Conservation (phyloP, 495 filamentous ascomycete genomes). For the Penicillium canariense region DNA sequence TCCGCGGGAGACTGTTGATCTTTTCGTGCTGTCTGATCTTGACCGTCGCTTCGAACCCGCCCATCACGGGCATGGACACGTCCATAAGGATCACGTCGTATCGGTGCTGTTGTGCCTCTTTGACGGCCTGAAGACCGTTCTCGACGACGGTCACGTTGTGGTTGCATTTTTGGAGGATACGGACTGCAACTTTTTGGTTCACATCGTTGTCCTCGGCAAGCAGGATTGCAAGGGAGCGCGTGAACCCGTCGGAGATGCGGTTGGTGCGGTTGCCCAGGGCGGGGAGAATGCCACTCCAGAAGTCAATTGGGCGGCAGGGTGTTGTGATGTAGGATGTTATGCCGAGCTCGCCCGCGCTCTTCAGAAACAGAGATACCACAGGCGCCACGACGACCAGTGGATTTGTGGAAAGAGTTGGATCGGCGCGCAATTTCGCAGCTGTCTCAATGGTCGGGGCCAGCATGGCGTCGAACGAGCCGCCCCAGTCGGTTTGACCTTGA, state of each 20-base stretch:
- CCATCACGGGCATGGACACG: constrained; percentile 79
- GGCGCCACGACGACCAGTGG: constrained; percentile 87
- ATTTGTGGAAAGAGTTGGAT: constrained; percentile 84
- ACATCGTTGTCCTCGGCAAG: constrained; percentile 81
- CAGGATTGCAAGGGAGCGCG: constrained; percentile 84
- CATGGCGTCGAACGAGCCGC: constrained; percentile 76
- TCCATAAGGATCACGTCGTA: constrained; percentile 87
- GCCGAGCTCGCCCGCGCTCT: constrained; percentile 86
- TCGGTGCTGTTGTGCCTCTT: constrained; percentile 53
- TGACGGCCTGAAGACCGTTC: constrained; percentile 75
- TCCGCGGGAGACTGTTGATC: constrained; percentile 44
- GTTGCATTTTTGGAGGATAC: constrained; percentile 71
- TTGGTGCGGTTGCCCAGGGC: constrained; percentile 85
- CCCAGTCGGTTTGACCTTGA: constrained; percentile 48
- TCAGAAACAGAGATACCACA: constrained; percentile 76
- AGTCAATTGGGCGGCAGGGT: constrained; percentile 83
- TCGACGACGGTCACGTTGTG: constrained; percentile 67
- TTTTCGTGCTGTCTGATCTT: constrained; percentile 61
- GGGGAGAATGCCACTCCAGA: constrained; percentile 91
- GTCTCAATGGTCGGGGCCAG: constrained; percentile 85
- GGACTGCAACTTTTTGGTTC: constrained; percentile 76
- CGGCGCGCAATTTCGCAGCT: constrained; percentile 70
- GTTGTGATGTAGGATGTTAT: constrained; percentile 95
- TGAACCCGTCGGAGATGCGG: constrained; percentile 77
- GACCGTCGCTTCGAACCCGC: constrained; percentile 76